Evolutionary conservation across 805 yeast genomes (phyloP), one percentile per base, ranked within the genome.

Genomic region (Saccharomycopsis sp.): DNA sequence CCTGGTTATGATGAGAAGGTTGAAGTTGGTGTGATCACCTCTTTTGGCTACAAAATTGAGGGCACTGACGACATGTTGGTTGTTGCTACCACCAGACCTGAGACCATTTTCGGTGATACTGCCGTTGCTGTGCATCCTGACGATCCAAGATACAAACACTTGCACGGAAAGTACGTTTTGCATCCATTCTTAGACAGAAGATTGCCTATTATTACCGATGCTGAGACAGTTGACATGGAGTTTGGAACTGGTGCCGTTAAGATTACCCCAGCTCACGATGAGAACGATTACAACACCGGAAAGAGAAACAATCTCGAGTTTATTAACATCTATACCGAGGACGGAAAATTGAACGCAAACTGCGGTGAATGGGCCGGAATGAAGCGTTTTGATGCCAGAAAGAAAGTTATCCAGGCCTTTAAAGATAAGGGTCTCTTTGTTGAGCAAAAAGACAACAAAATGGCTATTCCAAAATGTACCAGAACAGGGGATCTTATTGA

Each of bases 221-320:
- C 85, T 47, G 96, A 89, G 74, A 94, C 97, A 47, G 99, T 94
- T 64, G 99, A 94, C 73, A 94, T 94, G 98, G 96, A 89, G 73
- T 94, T 94, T 66, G 99, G 99, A 81, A 94, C 99, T 63, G 99
- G 99, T 86, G 99, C 99, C 54, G 99, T 94, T 63, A 94, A 94
- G 76, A 94, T 94, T 71, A 94, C 99, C 14, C 99, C 99, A 61
- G 97, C 97, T 51, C 99, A 94, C 74, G 99, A 94, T 75, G 87
- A 85, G 68, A 94, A 94, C 80, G 99, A 94, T 89, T 91, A 89
- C 81, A 81, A 78, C 70, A 90, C 97, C 57, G 99, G 99, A 78
- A 92, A 89, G 77, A 91, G 99, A 77, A 89, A 90, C 73, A 78
- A 83, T 69, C 80, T 94, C 68, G 97, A 90, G 71, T 83, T 90